Conservation (phyloP, 176 grass and related monocot species). For the Musa troglodytarum region DNA sequence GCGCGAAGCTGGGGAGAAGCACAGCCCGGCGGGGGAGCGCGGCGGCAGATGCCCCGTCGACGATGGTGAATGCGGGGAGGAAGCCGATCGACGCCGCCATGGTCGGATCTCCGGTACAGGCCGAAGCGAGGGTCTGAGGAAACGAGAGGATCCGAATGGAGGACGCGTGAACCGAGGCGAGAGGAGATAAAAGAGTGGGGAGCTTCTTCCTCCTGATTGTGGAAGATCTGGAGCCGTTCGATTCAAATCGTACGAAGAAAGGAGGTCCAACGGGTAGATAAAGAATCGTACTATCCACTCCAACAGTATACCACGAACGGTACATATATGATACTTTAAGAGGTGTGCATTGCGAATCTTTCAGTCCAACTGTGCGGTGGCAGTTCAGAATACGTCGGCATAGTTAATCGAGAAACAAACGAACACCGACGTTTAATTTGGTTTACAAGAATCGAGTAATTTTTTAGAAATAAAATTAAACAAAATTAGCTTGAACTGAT, state of each 20-base stretch:
- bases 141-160: not conserved
- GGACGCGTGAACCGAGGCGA: not conserved
- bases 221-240: not conserved
- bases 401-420: no score
- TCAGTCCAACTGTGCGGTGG: no score
- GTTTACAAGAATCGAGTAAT: no score
- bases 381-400: no score
- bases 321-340: no score
- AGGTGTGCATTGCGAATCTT: no score
- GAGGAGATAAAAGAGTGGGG: not conserved
- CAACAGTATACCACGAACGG: no score
- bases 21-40: not conserved
- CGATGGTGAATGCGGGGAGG: not conserved
- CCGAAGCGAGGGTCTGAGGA: not conserved
- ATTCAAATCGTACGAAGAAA: not conserved
- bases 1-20: not conserved
- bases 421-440: no score
- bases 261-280: not conserved
- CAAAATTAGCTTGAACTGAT: no score
- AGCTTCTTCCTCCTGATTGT: not conserved
- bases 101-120: conserved; percentile 2
- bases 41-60: not conserved
- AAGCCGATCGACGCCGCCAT: not conserved
- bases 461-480: no score
- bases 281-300: no score